Evolutionary conservation across 345 rosid genomes (phyloP).

Genomic region (Eucalyptus sp.): DNA sequence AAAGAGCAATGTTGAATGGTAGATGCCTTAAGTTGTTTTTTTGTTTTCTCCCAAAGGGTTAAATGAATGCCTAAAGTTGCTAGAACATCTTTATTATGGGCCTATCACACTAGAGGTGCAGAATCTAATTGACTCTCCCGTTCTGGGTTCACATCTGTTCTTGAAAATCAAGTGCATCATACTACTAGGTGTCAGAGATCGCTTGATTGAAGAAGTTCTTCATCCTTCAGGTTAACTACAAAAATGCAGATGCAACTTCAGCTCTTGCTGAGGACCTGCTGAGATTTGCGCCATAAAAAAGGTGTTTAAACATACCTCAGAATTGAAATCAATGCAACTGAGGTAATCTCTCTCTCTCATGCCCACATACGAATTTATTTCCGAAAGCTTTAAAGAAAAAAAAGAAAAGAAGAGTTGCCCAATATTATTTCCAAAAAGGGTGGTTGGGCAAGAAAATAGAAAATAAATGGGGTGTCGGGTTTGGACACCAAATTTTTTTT

Average conservation of each 20-base stretch:
- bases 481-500: too few relatives aligned
- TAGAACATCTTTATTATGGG: neutral
- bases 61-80: neutral
- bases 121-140: neutral
- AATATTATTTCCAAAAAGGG: too few relatives aligned
- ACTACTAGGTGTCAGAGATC: neutral
- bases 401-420: too few relatives aligned
- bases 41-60: neutral
- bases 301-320: neutral
- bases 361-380: too few relatives aligned
- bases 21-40: neutral
- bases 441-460: too few relatives aligned
- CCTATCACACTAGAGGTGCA: neutral
- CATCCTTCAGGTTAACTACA: neutral
- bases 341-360: neutral
- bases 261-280: neutral
- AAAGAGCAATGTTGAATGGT: neutral
- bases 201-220: neutral
- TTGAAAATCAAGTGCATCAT: neutral
- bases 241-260: neutral
- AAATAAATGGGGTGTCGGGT: too few relatives aligned
- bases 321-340: neutral
- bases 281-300: neutral
- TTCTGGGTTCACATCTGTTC: neutral
- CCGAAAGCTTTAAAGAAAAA: too few relatives aligned